These are phyloP conservation scores for Phytophthora sansomeana DNA, from an alignment of 352 stramenopile species.

Conservation along the genomic window DNA sequence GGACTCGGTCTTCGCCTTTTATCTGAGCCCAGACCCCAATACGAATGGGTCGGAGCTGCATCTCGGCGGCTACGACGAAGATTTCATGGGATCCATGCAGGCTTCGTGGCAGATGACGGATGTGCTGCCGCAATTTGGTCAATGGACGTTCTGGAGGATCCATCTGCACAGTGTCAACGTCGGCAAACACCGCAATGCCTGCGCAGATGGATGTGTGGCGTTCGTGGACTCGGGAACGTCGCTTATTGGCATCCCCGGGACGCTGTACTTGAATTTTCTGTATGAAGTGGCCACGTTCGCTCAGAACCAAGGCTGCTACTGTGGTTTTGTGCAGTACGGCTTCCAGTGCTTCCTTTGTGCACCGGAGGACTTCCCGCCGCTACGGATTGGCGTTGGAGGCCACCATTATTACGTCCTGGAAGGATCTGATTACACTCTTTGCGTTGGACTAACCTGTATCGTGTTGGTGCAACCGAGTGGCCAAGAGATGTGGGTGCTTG, in stretches of 20 bases:
- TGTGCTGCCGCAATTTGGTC: constrained; percentile 78
- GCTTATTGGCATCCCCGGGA: constrained; percentile 93
- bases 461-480: constrained; percentile 79
- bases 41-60: constrained; percentile 77
- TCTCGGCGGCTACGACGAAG: constrained; percentile 70
- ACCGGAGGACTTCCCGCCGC: constrained; percentile 64
- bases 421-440: constrained; percentile 79
- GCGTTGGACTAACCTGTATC: constrained; percentile 81
- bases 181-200: constrained; percentile 52
- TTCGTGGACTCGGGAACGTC: constrained; percentile 98
- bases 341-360: constrained; percentile 87
- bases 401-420: constrained; percentile 75
- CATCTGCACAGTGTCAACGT: constrained; percentile 73
- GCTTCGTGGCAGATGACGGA: constrained; percentile 75
- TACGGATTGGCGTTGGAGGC: constrained; percentile 69
- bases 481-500: constrained; percentile 96
- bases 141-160: constrained; percentile 89
- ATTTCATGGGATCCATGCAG: constrained; percentile 54
- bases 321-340: constrained; percentile 79
- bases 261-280: constrained; percentile 77
- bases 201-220: constrained; percentile 71
- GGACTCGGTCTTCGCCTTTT: constrained; percentile 96
- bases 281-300: constrained; percentile 72
- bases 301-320: constrained; percentile 76
- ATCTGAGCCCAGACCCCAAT: constrained; percentile 92